Evolutionary conservation across 768 basidiomycete genomes (phyloP), one percentile per base, ranked within the genome.

Genomic region (Tricholoma hemisulphureum): DNA sequence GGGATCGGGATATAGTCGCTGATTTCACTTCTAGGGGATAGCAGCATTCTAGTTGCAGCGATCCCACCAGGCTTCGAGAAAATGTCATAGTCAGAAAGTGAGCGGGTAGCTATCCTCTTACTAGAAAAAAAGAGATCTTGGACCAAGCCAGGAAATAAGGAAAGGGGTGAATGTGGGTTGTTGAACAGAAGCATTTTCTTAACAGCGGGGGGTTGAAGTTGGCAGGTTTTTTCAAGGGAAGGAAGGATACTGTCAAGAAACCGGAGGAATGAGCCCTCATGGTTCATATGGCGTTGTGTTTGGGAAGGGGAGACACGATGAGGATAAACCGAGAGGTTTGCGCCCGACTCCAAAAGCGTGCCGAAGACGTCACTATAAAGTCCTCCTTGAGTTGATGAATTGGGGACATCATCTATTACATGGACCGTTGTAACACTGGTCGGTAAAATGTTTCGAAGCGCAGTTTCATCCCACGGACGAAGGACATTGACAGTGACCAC

Each of bases 321-420:
- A 3, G 82, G 71, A 57, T 81, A 81, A 54, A 91, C 76, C 21
- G 68, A 61, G 23, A 71, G 65, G 20, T 73, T 68, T n/a, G 67
- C 59, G 2, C 69, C 60, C 24, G 67, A 66, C 32, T 79, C 71
- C 51, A 88, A 77, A 18, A 88, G 71, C 16, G 81, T 75, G 35
- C 83, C 75, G 61, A 91, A 83, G 35, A 93, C 87, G 62, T 92
- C 88, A n/a, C 81, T 74, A 63, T 86, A 91, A 20, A 95, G 77
- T 13, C 74, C 74, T 1, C 91, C 89, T 63, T 85, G 84, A 1
- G 83, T 78, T 23, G 79, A 75, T 34, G 81, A 71, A 48, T 81
- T 80, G 2, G 87, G 82, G 10, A 91, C 88, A 61, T 95, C 93
- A 60, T 93, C 91, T 24, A 93, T 73, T 57, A 95, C 88, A 64